These are phyloP conservation scores for Yamadazyma phyllophila DNA, from an alignment of 805 yeast species.

Conservation along the genomic window DNA sequence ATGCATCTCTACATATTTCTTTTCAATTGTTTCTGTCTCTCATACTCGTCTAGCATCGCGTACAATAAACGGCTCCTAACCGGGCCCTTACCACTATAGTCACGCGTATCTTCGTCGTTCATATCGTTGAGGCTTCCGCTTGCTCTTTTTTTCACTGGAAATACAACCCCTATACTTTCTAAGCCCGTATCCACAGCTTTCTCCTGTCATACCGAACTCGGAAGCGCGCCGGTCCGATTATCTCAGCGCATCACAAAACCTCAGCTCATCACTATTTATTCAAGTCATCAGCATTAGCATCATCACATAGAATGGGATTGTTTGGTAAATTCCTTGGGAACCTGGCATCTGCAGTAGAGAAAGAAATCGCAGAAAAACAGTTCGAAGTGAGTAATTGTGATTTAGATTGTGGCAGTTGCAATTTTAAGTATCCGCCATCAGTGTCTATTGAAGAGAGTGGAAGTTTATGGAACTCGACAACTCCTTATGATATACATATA, in stretches of 20 bases:
- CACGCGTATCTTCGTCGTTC: no score
- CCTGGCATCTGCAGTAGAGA: not conserved
- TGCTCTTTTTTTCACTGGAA: no score
- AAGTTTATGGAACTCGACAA: conserved; percentile 66
- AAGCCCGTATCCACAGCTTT: no score
- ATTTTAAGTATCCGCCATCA: conserved; percentile 50
- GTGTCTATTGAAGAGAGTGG: conserved; percentile 41
- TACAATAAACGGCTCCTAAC: not conserved
- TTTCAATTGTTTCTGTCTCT: no score
- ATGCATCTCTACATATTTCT: no score
- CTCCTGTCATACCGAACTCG: not conserved
- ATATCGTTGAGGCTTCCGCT: no score
- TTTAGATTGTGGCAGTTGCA: conserved; percentile 55
- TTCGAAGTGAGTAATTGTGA: conserved; percentile 46
- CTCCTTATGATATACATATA: conserved; percentile 67
- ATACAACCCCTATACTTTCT: no score
- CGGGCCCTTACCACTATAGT: not conserved
- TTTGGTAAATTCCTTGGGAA: not conserved
- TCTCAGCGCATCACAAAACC: not conserved
- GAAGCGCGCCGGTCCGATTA: not conserved
- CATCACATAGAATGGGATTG: not conserved
- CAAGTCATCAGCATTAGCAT: not conserved
- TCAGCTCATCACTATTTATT: not conserved
- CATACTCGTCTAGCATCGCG: no score
- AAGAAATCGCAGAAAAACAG: conserved; percentile 12